These are phyloP conservation scores for Sporormia fimetaria DNA, from an alignment of 495 filamentous ascomycete genomes.

Conservation along the genomic window DNA sequence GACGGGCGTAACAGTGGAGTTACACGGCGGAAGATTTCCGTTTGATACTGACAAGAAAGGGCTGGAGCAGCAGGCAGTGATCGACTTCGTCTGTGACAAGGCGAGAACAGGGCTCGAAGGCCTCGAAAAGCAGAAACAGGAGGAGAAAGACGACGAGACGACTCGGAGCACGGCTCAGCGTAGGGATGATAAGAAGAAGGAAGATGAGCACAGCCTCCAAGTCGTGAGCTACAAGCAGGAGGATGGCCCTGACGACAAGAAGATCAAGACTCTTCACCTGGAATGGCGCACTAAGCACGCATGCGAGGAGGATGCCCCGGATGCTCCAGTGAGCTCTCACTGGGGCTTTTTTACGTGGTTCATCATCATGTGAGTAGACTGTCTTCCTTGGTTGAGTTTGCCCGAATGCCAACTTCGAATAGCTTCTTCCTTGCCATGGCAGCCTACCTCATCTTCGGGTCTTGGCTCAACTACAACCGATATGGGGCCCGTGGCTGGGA, in stretches of 20 bases:
- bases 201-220: conserved; percentile 45
- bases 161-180: conserved; percentile 24
- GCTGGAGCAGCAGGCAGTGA: conserved; percentile 52
- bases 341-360: conserved; percentile 99
- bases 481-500: conserved; percentile 94
- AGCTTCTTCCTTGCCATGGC: conserved; percentile 78
- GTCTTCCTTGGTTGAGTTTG: background rate
- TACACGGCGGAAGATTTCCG: conserved; percentile 55
- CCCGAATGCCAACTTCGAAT: background rate
- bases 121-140: conserved; percentile 29
- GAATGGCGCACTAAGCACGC: conserved; percentile 80
- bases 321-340: conserved; percentile 27
- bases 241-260: conserved; percentile 31
- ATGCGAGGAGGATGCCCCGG: conserved; percentile 54
- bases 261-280: conserved; percentile 50
- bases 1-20: conserved; percentile 58
- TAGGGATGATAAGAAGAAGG: conserved; percentile 31
- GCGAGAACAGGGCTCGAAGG: conserved; percentile 58
- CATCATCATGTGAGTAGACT: conserved; percentile 69
- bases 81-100: conserved; percentile 75
- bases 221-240: conserved; percentile 56
- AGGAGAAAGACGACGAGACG: conserved; percentile 25
- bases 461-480: conserved; percentile 97
- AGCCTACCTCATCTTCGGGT: conserved; percentile 92
- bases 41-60: conserved; percentile 37